Conservation (phyloP, 768 basidiomycete genomes). For the Mycena amicta region DNA sequence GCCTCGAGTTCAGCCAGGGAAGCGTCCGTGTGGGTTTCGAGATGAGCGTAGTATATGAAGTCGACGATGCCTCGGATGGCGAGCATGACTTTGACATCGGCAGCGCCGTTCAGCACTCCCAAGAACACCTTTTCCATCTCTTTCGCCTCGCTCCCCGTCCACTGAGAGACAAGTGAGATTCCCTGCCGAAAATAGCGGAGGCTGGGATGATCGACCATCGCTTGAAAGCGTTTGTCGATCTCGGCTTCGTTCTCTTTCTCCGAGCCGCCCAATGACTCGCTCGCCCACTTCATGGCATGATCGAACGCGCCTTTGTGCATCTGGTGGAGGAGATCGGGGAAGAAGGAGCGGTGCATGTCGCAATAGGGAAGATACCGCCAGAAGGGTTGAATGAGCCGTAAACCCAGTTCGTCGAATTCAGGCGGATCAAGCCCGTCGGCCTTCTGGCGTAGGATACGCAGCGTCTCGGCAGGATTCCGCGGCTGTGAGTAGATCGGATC, state of each 20-base stretch:
- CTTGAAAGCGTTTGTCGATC: too few species aligned
- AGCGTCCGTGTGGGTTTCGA: neutral
- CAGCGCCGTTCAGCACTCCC: too few species aligned
- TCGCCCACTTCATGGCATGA: constrained; percentile 29
- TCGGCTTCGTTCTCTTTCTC: constrained; percentile 22
- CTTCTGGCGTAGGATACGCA: neutral
- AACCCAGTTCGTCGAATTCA: neutral
- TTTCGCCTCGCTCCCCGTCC: neutral
- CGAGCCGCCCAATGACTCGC: constrained; percentile 26
- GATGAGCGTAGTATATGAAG: constrained; percentile 5
- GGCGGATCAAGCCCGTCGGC: too few species aligned
- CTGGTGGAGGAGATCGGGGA: too few species aligned
- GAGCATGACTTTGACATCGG: neutral
- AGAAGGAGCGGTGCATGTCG: constrained; percentile 29
- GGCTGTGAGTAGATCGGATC: neutral
- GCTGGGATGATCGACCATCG: too few species aligned
- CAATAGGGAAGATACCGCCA: constrained; percentile 32
- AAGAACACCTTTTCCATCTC: neutral
- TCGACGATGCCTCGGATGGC: constrained; percentile 2
- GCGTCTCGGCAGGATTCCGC: neutral
- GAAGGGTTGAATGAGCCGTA: constrained; percentile 16
- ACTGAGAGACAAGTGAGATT: neutral
- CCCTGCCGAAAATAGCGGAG: too few species aligned
- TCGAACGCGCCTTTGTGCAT: too few species aligned
- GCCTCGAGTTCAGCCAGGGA: neutral